Evolutionary conservation across 2,329 filamentous ascomycete genomes (phyloP).

Genomic region (Geosmithia putterillii): DNA sequence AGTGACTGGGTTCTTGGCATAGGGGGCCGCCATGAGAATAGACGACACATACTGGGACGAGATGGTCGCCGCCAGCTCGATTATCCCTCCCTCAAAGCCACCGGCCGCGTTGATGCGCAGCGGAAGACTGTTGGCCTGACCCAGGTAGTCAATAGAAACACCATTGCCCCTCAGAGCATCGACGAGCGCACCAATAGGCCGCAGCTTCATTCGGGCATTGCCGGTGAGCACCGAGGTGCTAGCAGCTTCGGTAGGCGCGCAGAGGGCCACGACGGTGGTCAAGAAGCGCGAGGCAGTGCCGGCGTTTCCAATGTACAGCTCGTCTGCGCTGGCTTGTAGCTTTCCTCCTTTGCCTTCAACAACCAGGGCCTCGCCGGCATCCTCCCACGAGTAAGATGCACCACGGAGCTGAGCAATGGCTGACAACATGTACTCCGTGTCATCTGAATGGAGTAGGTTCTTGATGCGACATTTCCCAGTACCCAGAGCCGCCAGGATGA

Average conservation of each 20-base stretch:
- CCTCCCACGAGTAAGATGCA: slow-evolving; percentile 85
- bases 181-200: slow-evolving; percentile 86
- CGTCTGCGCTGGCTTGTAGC: slow-evolving; percentile 60
- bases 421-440: slow-evolving; percentile 93
- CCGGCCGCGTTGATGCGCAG: slow-evolving; percentile 70
- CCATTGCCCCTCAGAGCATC: slow-evolving; percentile 82
- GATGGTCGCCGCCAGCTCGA: slow-evolving; percentile 86
- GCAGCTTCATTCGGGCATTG: slow-evolving; percentile 90
- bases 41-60: slow-evolving; percentile 99
- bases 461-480: slow-evolving; percentile 76
- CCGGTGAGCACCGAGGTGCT: slow-evolving; percentile 72
- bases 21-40: slow-evolving; percentile 90
- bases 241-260: slow-evolving; percentile 49
- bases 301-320: slow-evolving; percentile 90
- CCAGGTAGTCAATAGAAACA: slow-evolving; percentile 75
- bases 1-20: slow-evolving; percentile 88
- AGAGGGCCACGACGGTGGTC: slow-evolving; percentile 81
- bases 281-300: slow-evolving; percentile 93
- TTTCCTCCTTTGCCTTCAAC: slow-evolving; percentile 85
- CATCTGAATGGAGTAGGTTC: slow-evolving; percentile 90
- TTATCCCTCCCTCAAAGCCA: slow-evolving; percentile 74
- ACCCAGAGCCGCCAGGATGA: slow-evolving; percentile 86
- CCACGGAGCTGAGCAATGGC: slow-evolving; percentile 78
- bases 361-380: slow-evolving; percentile 81
- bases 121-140: slow-evolving; percentile 72